Evolutionary conservation across 371 early-diverging fungal species (phyloP), one percentile per base, ranked within the genome.

Genomic region (Entomophthora muscae): DNA sequence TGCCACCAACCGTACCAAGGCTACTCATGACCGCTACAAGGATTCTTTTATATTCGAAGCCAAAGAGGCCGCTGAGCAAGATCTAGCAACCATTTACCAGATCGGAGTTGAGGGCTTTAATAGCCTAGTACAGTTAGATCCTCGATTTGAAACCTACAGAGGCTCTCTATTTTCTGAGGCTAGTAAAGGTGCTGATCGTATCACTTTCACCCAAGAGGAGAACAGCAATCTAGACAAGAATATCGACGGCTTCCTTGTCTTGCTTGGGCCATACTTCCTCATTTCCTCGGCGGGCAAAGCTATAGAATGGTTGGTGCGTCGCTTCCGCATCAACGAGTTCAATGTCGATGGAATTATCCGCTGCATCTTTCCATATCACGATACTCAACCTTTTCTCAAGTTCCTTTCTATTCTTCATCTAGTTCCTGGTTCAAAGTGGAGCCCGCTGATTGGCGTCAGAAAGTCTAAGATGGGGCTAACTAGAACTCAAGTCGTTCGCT

Each of bases 291-390:
- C 93, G 1, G 86, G 87, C 61, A 91, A 92, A 70, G 88, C 84
- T 0, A 68, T 95, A 23, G 98, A 97, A 74, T 97, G 94, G 89
- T 79, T 97, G 57, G 75, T 95, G 24, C 82, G 94, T 57, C 82
- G 94, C 32, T 95, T 93, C 78, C 78, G 88, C 55, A 81, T 90
- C 64, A 76, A 96, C 61, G 85, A 90, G 69, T 83, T 85, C 73
- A 96, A 95, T 65, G 76, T 90, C 17, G 85, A 89, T 62, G 80
- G 79, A 0, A 66, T 94, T 2, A 63, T 96, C 21, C 79, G 75
- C 22, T 83, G 86, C 61, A 77, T 93, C 26, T 65, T 95, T 64
- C 97, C 97, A 3, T 96, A 90, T 74, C 94, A 96, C 64, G 93
- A 91, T 68, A 91, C 94, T 0, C 81, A 84, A 63, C 81, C 82